These are phyloP conservation scores for Epichloe baconii DNA, from an alignment of 2,329 filamentous ascomycete genomes.

Conservation along the genomic window DNA sequence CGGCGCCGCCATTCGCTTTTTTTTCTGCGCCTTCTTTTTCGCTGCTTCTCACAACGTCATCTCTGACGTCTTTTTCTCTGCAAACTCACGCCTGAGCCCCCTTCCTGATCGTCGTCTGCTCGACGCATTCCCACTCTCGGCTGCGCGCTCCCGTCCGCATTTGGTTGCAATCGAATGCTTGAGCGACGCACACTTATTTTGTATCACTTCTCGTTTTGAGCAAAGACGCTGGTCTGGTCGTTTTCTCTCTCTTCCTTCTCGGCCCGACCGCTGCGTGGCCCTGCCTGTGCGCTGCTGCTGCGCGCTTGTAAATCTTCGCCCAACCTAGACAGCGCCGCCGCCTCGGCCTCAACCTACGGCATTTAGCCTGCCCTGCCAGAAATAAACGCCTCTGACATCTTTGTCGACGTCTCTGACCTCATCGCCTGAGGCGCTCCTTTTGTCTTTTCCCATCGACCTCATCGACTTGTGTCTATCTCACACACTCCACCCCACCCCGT, in stretches of 20 bases:
- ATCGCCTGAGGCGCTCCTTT: constrained; percentile 16
- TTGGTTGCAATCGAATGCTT: constrained; percentile 1
- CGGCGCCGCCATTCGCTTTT: constrained; percentile 17
- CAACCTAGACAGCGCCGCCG: background rate
- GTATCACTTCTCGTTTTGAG: background rate
- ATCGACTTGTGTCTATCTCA: constrained; percentile 8
- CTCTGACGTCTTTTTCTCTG: constrained; percentile 32
- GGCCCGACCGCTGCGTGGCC: background rate
- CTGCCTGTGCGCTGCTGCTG: background rate
- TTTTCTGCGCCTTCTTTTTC: constrained; percentile 24
- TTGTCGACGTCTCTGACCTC: constrained; percentile 25
- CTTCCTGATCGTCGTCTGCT: constrained; percentile 20
- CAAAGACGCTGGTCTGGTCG: background rate
- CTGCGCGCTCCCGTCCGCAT: constrained; percentile 4
- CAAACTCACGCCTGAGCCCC: constrained; percentile 23
- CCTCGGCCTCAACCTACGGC: background rate
- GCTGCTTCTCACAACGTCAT: constrained; percentile 29
- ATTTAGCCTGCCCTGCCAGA: background rate
- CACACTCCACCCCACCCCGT: constrained; percentile 17
- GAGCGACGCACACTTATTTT: constrained; percentile 2
- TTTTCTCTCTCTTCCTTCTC: background rate
- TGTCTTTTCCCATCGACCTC: constrained; percentile 10
- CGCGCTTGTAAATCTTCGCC: constrained; percentile 8
- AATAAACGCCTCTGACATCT: constrained; percentile 10
- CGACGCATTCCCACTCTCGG: constrained; percentile 15